Evolutionary conservation across 257 asterid species (phyloP).

Genomic region (Solanum habrochaites): DNA sequence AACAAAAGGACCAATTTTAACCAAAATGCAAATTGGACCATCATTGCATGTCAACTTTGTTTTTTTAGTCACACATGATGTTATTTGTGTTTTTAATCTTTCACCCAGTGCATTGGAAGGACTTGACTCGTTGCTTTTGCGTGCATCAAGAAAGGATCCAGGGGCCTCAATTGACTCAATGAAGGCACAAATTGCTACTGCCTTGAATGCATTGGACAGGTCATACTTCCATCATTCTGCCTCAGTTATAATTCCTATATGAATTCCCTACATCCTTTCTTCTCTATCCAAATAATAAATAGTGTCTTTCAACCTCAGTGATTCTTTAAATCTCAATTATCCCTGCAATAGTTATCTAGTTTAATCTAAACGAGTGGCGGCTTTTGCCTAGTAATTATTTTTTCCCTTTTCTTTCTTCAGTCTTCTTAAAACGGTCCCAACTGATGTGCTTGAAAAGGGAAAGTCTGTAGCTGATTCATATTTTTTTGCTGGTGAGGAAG

Average conservation of each 20-base stretch:
- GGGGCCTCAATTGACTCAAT: constrained; percentile 44
- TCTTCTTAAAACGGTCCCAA: constrained; percentile 70
- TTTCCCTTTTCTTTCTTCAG: constrained; percentile 19
- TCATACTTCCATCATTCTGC: background rate
- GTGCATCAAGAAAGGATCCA: constrained; percentile 70
- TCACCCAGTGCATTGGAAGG: constrained; percentile 78
- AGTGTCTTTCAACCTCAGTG: background rate
- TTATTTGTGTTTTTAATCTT: background rate
- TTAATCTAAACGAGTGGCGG: background rate
- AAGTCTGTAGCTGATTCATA: constrained; percentile 82
- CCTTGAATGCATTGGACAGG: constrained; percentile 69
- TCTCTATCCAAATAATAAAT: background rate
- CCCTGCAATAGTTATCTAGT: background rate
- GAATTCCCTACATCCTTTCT: background rate
- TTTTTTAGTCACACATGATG: background rate
- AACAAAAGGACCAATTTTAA: background rate
- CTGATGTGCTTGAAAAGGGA: constrained; percentile 72
- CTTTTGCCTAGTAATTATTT: background rate
- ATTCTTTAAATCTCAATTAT: background rate
- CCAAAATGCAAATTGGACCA: background rate
- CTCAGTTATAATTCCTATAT: background rate
- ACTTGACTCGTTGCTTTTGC: constrained; percentile 80
- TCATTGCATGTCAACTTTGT: background rate
- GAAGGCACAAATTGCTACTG: constrained; percentile 44
- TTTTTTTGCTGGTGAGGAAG: constrained; percentile 26